Evolutionary conservation across 768 basidiomycete species (phyloP).

Genomic region (Pleurotus tuber-regium): DNA sequence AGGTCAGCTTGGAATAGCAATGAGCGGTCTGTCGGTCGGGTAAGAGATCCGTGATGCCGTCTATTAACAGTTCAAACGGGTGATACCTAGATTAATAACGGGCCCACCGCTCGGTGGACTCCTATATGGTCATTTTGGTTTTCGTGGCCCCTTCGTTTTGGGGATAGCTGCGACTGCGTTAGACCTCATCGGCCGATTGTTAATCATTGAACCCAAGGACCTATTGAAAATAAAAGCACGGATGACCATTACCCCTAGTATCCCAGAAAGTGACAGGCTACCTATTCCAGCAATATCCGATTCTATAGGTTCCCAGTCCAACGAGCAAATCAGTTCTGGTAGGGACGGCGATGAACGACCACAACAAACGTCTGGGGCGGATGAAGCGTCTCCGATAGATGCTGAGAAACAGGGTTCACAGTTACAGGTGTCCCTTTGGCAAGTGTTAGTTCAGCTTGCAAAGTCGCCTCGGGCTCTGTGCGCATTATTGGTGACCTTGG

Average conservation of each 20-base stretch:
- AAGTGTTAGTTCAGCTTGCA: constrained; percentile 38
- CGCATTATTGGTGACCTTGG: constrained; percentile 42
- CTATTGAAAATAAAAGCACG: constrained; percentile 27
- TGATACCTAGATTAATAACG: constrained; percentile 38
- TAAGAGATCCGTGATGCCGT: constrained; percentile 17
- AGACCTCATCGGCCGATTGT: constrained; percentile 51
- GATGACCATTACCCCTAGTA: constrained; percentile 13
- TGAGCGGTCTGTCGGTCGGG: constrained; percentile 58
- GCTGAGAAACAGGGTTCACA: background rate
- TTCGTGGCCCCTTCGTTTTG: constrained; percentile 59
- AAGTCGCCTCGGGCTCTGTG: constrained; percentile 51
- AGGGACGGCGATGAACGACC: background rate
- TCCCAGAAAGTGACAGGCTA: background rate
- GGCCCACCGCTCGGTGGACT: constrained; percentile 60
- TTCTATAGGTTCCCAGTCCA: no score
- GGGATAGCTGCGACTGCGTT: constrained; percentile 41
- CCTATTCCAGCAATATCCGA: background rate
- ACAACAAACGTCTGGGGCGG: background rate
- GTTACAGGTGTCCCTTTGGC: constrained; percentile 31
- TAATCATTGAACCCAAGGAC: constrained; percentile 51
- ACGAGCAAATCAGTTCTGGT: background rate
- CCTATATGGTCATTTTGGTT: constrained; percentile 54
- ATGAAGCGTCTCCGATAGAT: background rate
- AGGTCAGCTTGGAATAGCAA: constrained; percentile 62
- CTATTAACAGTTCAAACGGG: background rate